Conservation (phyloP, 768 basidiomycete genomes). For the Lanmaoa rubissima region DNA sequence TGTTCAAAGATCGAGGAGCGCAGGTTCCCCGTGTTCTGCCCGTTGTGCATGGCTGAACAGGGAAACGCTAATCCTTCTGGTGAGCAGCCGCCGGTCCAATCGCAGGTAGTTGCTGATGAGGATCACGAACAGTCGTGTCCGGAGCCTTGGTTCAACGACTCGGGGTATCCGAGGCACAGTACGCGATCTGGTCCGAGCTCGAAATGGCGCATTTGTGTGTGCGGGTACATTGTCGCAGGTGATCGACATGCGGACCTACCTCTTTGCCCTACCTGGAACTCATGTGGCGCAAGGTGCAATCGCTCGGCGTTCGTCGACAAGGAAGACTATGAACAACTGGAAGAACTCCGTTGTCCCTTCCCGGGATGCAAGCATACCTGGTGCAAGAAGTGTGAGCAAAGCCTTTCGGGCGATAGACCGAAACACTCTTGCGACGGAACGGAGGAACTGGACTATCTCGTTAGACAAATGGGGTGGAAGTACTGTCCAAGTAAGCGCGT, state of each 20-base stretch:
- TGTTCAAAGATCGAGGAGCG: conserved; percentile 47
- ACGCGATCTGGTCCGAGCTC: conserved; percentile 42
- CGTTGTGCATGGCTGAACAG: conserved; percentile 45
- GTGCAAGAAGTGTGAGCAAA: conserved; percentile 59
- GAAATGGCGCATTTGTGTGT: conserved; percentile 42
- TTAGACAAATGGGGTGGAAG: conserved; percentile 57
- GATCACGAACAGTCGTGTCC: conserved; percentile 36
- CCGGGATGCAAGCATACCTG: conserved; percentile 49
- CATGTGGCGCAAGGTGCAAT: conserved; percentile 43
- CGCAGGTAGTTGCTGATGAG: background rate
- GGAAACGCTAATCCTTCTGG: conserved; percentile 31
- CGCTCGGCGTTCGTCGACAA: conserved; percentile 49
- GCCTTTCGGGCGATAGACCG: conserved; percentile 29
- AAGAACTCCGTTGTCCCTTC: conserved; percentile 49
- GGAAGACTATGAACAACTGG: conserved; percentile 40
- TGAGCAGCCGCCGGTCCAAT: conserved; percentile 15
- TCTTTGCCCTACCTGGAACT: background rate
- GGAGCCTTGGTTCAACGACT: conserved; percentile 36
- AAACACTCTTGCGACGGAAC: conserved; percentile 58
- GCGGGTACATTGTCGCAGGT: conserved; percentile 51
- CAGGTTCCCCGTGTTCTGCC: conserved; percentile 59
- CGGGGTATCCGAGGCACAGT: conserved; percentile 43
- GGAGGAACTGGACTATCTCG: conserved; percentile 49
- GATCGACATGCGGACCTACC: background rate
- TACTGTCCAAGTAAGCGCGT: conserved; percentile 51